These are phyloP conservation scores for Cladochytrium replicatum DNA, from an alignment of 192 early-diverging fungal species.

Conservation along the genomic window DNA sequence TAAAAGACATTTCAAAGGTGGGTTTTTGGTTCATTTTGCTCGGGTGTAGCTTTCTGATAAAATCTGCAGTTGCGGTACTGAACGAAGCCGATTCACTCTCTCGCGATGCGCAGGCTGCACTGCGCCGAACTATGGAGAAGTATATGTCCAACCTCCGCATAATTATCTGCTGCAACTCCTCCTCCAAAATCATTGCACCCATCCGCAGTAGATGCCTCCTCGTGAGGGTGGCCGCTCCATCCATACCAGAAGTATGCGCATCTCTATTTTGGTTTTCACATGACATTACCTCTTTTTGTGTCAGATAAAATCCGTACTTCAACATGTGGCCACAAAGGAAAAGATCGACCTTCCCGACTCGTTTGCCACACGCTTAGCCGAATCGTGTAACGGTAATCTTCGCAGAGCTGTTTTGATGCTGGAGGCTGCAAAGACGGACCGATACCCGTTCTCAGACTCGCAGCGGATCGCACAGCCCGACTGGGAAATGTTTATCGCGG, in stretches of 20 bases:
- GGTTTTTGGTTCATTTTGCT: not conserved
- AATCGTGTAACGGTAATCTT: constrained; percentile 66
- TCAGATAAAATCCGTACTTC: constrained; percentile 52
- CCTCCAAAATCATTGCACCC: constrained; percentile 84
- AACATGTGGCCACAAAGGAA: constrained; percentile 75
- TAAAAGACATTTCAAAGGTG: constrained; percentile 80
- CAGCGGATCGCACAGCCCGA: constrained; percentile 64
- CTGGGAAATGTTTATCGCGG: constrained; percentile 76
- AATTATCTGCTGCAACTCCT: constrained; percentile 83
- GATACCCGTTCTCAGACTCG: constrained; percentile 30
- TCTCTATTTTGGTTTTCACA: constrained; percentile 1
- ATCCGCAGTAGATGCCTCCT: constrained; percentile 87
- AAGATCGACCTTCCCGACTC: constrained; percentile 48
- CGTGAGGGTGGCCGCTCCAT: constrained; percentile 76
- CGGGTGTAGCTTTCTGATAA: not conserved
- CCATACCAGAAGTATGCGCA: constrained; percentile 52
- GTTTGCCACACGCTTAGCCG: constrained; percentile 59
- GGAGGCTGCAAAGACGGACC: constrained; percentile 53
- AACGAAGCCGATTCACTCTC: constrained; percentile 87
- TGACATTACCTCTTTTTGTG: not conserved
- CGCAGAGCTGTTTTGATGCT: constrained; percentile 84
- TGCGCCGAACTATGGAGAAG: constrained; percentile 99
- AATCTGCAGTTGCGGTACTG: constrained; percentile 68
- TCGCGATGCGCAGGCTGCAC: constrained; percentile 85
- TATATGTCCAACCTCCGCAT: constrained; percentile 88